Evolutionary conservation across 768 basidiomycete genomes (phyloP).

Genomic region (Boletus pseudopeckii): DNA sequence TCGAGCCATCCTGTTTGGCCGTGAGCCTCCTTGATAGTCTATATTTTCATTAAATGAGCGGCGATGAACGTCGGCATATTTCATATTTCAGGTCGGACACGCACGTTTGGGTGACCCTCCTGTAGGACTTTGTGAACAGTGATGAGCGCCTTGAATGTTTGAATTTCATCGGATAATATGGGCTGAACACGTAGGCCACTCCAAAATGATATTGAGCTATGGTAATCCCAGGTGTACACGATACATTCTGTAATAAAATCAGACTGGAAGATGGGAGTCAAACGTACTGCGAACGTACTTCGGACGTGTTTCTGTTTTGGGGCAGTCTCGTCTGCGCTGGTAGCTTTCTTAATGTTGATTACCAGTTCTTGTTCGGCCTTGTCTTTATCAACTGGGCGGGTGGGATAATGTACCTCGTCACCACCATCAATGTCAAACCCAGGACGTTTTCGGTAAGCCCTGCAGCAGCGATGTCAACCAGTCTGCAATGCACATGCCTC

Average conservation of each 20-base stretch:
- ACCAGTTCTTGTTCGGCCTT: constrained; percentile 94
- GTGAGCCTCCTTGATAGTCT: constrained; percentile 97
- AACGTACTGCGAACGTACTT: constrained; percentile 54
- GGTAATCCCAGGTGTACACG: constrained; percentile 99
- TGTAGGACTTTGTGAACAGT: constrained; percentile 97
- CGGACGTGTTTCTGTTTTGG: constrained; percentile 99
- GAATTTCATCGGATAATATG: constrained; percentile 93
- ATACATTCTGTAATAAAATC: constrained; percentile 72
- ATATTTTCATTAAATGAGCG: constrained; percentile 13
- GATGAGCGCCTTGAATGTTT: constrained; percentile 97
- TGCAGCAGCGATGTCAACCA: constrained; percentile 16
- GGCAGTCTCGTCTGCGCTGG: constrained; percentile 89
- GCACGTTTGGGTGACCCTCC: constrained; percentile 92
- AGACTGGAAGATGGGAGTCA: constrained; percentile 9
- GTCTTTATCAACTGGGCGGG: constrained; percentile 97
- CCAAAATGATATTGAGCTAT: constrained; percentile 97
- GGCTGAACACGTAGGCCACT: constrained; percentile 95
- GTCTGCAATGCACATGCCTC: background rate
- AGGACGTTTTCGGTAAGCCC: constrained; percentile 34
- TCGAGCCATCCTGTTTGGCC: constrained; percentile 98
- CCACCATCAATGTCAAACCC: constrained; percentile 67
- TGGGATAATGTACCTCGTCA: constrained; percentile 87
- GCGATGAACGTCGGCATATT: constrained; percentile 1
- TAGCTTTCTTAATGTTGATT: constrained; percentile 97
- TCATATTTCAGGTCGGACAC: constrained; percentile 14